Base-by-base conservation (phyloP, 805 yeast species). In the Zygoascus bituminiphila region DNA sequence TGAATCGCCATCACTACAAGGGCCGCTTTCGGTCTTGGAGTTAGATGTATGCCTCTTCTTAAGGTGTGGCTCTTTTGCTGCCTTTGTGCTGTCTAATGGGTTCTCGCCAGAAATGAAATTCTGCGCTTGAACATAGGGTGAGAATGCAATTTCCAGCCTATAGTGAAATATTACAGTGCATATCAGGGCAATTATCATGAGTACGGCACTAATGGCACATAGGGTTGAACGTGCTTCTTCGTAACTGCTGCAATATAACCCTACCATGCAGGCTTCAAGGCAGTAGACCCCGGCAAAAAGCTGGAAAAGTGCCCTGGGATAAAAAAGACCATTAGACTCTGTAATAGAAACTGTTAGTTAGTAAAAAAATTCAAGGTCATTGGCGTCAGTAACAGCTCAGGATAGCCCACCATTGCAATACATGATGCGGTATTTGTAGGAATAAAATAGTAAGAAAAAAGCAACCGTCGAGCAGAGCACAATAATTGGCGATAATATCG, bases 221-320 rank as follows among this genome's bases (percentile, higher is more conserved):
- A 63, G 70, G 50, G 65, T 73, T 46, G 58, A 60, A 31, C 71
- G 79, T 5, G 65, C 46, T n/a, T 67, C 66, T 56, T 81, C 73
- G 47, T 71, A 69, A 52, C 82, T 81, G 14, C 84, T 63, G 38
- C 85, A 75, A 56, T 86, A 81, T 8, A 87, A 66, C 0, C 96
- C 97, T 38, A 85, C 73, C 57, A 88, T 64, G 53, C 89, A 84
- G 33, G 82, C 69, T 58, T 88, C 94, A 59, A 86, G 70, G 57
- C 88, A 85, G 62, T 88, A 88, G 1, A 88, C 66, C 0, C 97
- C 97, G 0, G 84, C 72, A 58, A 84, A 87, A 40, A 88, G 63
- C 49, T 87, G 95, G 49, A 83, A 72, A 17, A 88, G 64, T 0
- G 95, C 94, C 2, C 71, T 70, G 1, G 93, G 85, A 62, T 85